A percentile compares a stretch with the other conserved stretches of the same genome.
Conservation (phyloP, 805 yeast species). For the Yamadazyma insecticola region DNA sequence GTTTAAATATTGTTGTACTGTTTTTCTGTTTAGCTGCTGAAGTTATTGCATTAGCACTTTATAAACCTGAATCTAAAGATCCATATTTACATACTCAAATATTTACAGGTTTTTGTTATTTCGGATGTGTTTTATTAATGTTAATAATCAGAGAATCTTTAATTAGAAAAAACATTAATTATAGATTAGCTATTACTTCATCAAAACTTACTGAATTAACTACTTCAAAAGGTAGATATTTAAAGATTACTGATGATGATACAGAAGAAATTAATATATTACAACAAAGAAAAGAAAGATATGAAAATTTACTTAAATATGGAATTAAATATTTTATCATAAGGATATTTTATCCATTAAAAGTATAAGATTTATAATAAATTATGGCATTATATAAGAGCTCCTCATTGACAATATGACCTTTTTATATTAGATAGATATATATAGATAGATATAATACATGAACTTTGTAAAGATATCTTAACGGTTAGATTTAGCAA, state of each 20-base stretch:
- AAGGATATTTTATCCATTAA: constrained; percentile 19
- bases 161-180: constrained; percentile 36
- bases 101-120: constrained; percentile 49
- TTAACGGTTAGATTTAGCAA: constrained; percentile 99
- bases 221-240: constrained; percentile 8
- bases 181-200: constrained; percentile 8
- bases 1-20: constrained; percentile 28
- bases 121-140: constrained; percentile 39
- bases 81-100: constrained; percentile 61
- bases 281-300: constrained; percentile 15
- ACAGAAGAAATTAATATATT: constrained; percentile 10
- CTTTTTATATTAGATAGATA: constrained; percentile 1
- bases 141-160: constrained; percentile 50
- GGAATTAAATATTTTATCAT: constrained; percentile 8
- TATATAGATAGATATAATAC: constrained; percentile 10
- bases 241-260: constrained; percentile 6
- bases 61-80: constrained; percentile 10
- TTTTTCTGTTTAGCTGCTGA: constrained; percentile 43
- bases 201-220: constrained; percentile 2
- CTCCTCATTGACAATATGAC: too few relatives aligned
- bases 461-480: constrained; percentile 20
- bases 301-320: constrained; percentile 11
- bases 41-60: constrained; percentile 49
- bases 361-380: constrained; percentile 7
- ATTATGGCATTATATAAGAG: not conserved